Evolutionary conservation across 2,329 filamentous ascomycete genomes (phyloP).

Genomic region (Helminthosporium solani): DNA sequence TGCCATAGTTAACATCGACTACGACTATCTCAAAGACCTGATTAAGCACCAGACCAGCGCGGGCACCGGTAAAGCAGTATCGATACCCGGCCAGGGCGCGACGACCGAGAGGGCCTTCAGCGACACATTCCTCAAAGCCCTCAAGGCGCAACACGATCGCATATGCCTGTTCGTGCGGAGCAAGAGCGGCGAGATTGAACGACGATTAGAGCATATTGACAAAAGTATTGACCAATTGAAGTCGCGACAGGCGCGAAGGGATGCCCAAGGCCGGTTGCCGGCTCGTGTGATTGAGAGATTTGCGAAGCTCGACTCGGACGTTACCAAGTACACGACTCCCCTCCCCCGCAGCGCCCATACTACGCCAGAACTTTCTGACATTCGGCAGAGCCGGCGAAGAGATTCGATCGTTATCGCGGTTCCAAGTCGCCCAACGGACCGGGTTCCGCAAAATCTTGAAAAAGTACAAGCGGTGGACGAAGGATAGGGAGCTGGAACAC

Average conservation of each 20-base stretch:
- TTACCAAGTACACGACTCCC: constrained; percentile 43
- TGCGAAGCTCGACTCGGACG: constrained; percentile 52
- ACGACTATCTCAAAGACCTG: constrained; percentile 80
- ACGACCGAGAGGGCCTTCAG: constrained; percentile 65
- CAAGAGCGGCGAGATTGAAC: constrained; percentile 75
- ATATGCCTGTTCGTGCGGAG: constrained; percentile 76
- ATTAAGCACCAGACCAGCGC: constrained; percentile 79
- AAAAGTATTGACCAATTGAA: constrained; percentile 41
- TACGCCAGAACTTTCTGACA: constrained; percentile 11
- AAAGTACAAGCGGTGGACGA: constrained; percentile 88
- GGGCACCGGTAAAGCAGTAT: constrained; percentile 67
- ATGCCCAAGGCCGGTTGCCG: constrained; percentile 34
- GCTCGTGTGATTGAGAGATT: constrained; percentile 52
- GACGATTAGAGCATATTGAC: constrained; percentile 56
- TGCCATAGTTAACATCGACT: constrained; percentile 75
- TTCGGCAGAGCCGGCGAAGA: constrained; percentile 64
- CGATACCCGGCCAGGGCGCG: constrained; percentile 68
- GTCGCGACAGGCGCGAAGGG: constrained; percentile 15
- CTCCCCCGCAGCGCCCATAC: no score
- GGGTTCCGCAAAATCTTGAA: constrained; percentile 83
- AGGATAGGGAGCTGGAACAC: constrained; percentile 63
- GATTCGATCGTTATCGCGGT: constrained; percentile 68
- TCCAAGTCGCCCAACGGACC: constrained; percentile 70
- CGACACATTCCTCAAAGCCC: constrained; percentile 67
- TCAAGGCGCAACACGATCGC: constrained; percentile 73